Evolutionary conservation across 139 green algal genomes (phyloP).

Genomic region (Closterium sp.): DNA sequence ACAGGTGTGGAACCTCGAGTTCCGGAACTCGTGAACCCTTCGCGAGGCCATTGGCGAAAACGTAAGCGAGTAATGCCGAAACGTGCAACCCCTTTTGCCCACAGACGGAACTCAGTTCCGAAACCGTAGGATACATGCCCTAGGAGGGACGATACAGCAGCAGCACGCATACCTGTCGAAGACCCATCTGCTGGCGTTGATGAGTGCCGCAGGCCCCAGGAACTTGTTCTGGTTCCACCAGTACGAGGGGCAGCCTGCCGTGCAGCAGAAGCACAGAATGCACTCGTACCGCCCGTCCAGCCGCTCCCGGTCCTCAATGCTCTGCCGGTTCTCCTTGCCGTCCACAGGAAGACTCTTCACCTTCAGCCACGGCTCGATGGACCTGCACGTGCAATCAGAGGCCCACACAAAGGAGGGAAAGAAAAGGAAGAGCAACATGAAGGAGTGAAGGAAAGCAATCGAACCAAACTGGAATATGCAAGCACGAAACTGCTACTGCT

Average conservation of each 20-base stretch:
- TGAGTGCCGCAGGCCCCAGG: slow-evolving; percentile 90
- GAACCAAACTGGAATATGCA: neutral
- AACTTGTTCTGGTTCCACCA: slow-evolving; percentile 99
- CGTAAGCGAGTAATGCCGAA: no score
- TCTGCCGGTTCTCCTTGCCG: slow-evolving; percentile 83
- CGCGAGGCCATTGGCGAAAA: no score
- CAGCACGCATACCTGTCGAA: slow-evolving; percentile 19
- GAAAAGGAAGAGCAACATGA: neutral
- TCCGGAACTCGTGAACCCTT: no score
- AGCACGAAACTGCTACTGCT: neutral
- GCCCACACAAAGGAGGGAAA: neutral
- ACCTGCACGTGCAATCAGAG: no score
- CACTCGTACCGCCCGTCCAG: slow-evolving; percentile 98
- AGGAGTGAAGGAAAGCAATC: neutral
- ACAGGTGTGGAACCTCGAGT: no score
- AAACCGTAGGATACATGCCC: no score
- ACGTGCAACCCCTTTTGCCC: no score
- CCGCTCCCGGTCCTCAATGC: slow-evolving; percentile 83
- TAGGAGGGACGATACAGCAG: neutral
- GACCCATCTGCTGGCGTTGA: slow-evolving; percentile 87
- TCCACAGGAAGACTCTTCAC: slow-evolving; percentile 57
- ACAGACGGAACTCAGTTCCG: no score
- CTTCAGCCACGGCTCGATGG: slow-evolving; percentile 95
- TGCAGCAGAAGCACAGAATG: slow-evolving; percentile 99
- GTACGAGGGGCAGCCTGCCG: slow-evolving; percentile 88